Evolutionary conservation across 2,329 filamentous ascomycete genomes (phyloP), one percentile per base, ranked within the genome.

Genomic region (Teratosphaeriaceae sp.): DNA sequence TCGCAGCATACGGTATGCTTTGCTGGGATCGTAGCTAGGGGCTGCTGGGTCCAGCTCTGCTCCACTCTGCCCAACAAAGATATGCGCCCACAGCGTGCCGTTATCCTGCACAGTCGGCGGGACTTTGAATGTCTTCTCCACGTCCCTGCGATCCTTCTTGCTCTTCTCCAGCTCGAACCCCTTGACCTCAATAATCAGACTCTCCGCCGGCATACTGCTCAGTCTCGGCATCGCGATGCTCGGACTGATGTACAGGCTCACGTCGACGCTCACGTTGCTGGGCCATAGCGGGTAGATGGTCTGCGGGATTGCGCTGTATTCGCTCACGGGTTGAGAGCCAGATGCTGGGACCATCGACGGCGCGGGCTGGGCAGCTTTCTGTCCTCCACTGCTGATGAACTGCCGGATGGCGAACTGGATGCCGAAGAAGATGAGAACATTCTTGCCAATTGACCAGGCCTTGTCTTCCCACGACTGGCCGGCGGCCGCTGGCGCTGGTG

Each of bases 61-160:
- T 41, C 89, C 90, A 8, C 80, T 70, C 51, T 94, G 78, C 9
- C 80, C 87, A 47, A 97, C 72, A 57, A 88, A 95, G 66, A 97
- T 94, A 65, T 98, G 92, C 2, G 86, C 90, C 81, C 87, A 96
- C 8, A 98, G 76, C 1, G 90, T 96, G 24, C 87, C 88, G 62
- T 97, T 97, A 53, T 88, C 76, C 71, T 96, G 89, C 0, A 94
- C 88, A 31, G 79, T 74, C 48, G 74, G 72, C 2, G 92, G 90
- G 3, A 97, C 80, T 2, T 74, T 68, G 60, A 98, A 88, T 27
- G 74, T 82, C 5, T 85, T 85, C 53, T 90, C 82, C 45, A 89
- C 75, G 42, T 83, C 75, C 44, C 92, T 79, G 59, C 76, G 82
- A 57, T 97, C 88, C 45, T 80, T 83, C 60, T 75, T 88, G 39